Evolutionary conservation across 2,329 filamentous ascomycete genomes (phyloP).

Genomic region (Chaetothyriales sp.): DNA sequence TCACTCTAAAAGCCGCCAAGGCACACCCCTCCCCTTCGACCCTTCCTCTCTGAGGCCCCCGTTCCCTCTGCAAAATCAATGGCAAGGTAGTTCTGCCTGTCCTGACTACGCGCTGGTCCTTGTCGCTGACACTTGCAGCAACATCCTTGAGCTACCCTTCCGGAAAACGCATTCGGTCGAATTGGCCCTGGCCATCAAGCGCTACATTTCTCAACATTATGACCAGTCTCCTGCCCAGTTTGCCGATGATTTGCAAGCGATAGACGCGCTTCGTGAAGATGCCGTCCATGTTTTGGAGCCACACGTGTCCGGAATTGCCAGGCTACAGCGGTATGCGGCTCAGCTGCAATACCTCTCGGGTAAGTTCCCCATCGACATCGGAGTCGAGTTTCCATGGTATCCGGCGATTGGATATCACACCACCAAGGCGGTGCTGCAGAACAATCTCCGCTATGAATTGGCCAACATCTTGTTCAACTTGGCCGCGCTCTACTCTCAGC

Average conservation of each 20-base stretch:
- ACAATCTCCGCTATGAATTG: conserved; percentile 66
- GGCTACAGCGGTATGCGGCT: conserved; percentile 80
- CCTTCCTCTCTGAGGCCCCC: too few relatives aligned
- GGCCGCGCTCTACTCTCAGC: conserved; percentile 81
- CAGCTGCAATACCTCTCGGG: conserved; percentile 87
- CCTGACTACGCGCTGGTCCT: not conserved
- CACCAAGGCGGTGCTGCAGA: conserved; percentile 39
- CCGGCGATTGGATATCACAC: conserved; percentile 83
- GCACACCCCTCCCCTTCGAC: not conserved
- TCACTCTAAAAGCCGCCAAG: not conserved
- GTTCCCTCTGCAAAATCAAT: not conserved
- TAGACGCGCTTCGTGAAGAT: conserved; percentile 69
- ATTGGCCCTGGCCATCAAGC: conserved; percentile 68
- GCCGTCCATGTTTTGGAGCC: conserved; percentile 83
- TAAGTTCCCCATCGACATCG: conserved; percentile 85
- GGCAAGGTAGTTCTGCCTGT: not conserved
- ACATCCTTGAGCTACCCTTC: conserved; percentile 65
- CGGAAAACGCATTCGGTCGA: conserved; percentile 69
- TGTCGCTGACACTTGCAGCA: conserved; percentile 21
- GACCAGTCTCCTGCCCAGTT: conserved; percentile 98
- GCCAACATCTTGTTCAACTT: conserved; percentile 91
- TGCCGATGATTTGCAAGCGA: conserved; percentile 68
- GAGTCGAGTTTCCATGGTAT: conserved; percentile 94
- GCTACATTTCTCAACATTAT: conserved; percentile 97
- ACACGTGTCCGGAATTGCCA: conserved; percentile 71